phyloP scores from a whole-genome alignment of 345 rosid species.

The Arabidopsis arenosa region DNA sequence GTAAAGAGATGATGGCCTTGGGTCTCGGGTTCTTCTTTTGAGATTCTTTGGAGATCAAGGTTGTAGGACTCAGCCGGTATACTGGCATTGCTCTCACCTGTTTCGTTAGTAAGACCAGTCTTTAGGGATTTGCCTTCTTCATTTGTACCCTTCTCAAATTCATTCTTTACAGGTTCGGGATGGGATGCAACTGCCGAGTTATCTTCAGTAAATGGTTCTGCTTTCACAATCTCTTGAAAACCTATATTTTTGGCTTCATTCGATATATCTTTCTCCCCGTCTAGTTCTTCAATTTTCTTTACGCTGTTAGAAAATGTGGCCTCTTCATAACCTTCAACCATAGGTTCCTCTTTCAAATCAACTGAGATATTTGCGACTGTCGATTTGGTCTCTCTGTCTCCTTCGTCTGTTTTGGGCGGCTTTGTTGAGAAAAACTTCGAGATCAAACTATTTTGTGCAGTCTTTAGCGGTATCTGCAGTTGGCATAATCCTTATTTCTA shows the following conservation, averaged over 20 bases:
- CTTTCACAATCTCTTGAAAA: conserved; percentile 23
- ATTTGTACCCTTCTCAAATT: conserved; percentile 22
- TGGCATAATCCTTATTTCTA: conserved; percentile 5
- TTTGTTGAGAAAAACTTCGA: conserved; percentile 71
- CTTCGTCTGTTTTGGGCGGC: conserved; percentile 55
- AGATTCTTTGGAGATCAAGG: background rate
- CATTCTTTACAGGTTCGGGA: conserved; percentile 10
- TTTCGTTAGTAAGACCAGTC: conserved; percentile 2
- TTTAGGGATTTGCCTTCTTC: conserved; percentile 13
- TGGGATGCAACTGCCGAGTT: conserved; percentile 1
- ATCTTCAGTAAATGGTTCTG: conserved; percentile 30
- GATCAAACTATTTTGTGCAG: conserved; percentile 59
- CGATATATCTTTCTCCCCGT: conserved; percentile 15
- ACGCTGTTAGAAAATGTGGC: conserved; percentile 11
- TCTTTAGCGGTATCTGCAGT: conserved; percentile 64
- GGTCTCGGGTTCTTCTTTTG: conserved; percentile 16
- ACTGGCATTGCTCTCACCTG: conserved; percentile 15
- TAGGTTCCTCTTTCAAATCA: conserved; percentile 46
- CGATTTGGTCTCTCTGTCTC: conserved; percentile 41
- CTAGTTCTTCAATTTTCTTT: conserved; percentile 15
- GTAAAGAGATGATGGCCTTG: background rate
- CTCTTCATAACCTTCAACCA: conserved; percentile 23
- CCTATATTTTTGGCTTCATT: conserved; percentile 20
- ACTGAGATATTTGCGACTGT: conserved; percentile 3
- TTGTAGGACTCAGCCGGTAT: background rate